A percentile compares a stretch with the other conserved stretches of the same genome.
Evolutionary conservation across 164 flowering plant genomes (phyloP).

Genomic region (Berberis vulgaris): DNA sequence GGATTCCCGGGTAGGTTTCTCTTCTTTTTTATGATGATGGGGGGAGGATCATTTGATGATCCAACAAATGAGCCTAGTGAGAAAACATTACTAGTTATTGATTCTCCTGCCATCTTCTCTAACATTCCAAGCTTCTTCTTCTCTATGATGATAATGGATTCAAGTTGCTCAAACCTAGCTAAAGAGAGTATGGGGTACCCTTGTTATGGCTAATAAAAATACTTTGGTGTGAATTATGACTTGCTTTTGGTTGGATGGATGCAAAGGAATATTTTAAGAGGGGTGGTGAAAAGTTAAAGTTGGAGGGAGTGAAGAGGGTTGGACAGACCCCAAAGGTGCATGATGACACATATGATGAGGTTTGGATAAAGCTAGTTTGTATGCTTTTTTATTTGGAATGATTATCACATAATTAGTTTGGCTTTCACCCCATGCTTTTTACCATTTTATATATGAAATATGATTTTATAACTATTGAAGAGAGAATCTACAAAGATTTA

Average conservation of each 20-base stretch:
- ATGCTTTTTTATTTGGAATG: constrained; percentile 63
- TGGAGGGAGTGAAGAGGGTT: constrained; percentile 12
- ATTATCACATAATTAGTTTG: constrained; percentile 72
- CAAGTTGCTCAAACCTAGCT: background rate
- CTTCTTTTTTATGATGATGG: constrained; percentile 52
- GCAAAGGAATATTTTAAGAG: constrained; percentile 23
- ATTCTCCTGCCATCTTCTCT: constrained; percentile 45
- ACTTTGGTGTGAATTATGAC: constrained; percentile 11
- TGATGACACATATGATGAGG: constrained; percentile 83
- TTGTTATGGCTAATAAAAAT: too few species aligned
- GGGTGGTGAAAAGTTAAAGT: constrained; percentile 65
- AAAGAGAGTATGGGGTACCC: background rate
- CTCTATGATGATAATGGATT: background rate
- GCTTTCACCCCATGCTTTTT: constrained; percentile 8
- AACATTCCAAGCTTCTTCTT: constrained; percentile 11
- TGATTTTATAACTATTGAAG: too few species aligned
- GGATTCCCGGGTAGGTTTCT: constrained; percentile 87
- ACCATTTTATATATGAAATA: background rate
- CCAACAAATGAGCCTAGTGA: constrained; percentile 30
- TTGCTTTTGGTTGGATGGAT: constrained; percentile 7
- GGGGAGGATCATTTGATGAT: constrained; percentile 26
- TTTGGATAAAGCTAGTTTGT: constrained; percentile 25
- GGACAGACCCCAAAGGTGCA: constrained; percentile 36
- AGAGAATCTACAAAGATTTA: too few species aligned
- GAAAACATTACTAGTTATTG: constrained; percentile 31